A percentile compares a stretch with the other conserved stretches of the same genome.
Evolutionary conservation across 345 rosid species (phyloP).

Genomic region (Erodium maritimum): DNA sequence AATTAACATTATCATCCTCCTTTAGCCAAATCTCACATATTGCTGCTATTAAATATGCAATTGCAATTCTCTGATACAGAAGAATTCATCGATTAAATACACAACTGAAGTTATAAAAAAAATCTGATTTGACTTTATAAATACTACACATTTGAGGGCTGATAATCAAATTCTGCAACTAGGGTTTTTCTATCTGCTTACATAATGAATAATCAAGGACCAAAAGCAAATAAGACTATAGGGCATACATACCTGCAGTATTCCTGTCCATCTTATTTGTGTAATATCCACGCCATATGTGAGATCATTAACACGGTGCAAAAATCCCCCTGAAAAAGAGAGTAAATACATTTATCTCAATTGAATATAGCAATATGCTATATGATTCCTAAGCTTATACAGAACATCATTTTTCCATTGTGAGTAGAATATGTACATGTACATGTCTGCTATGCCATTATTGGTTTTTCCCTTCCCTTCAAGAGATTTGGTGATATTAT

Average conservation of each 20-base stretch:
- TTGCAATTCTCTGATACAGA: slow-evolving; percentile 58
- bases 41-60: slow-evolving; percentile 58
- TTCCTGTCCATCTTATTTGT: slow-evolving; percentile 63
- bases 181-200: not conserved
- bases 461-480: no score
- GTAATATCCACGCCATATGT: slow-evolving; percentile 50
- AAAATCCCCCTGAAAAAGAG: slow-evolving; percentile 52
- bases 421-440: no score
- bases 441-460: no score
- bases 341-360: slow-evolving; percentile 5
- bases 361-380: not conserved
- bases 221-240: not conserved
- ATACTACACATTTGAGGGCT: not conserved
- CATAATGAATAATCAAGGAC: not conserved
- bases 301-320: slow-evolving; percentile 55
- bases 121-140: no score
- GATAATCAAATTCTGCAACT: not conserved
- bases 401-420: no score
- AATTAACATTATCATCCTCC: slow-evolving; percentile 27
- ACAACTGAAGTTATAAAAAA: not conserved
- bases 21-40: slow-evolving; percentile 83
- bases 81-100: not conserved
- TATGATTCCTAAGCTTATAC: not conserved
- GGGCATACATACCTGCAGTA: slow-evolving; percentile 47
- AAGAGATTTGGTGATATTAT: no score